Percentiles rank a stretch among this genome's conserved stretches.
Evolutionary conservation across 306 rosid species (phyloP).

Genomic region (Gynostemma pentaphyllum): DNA sequence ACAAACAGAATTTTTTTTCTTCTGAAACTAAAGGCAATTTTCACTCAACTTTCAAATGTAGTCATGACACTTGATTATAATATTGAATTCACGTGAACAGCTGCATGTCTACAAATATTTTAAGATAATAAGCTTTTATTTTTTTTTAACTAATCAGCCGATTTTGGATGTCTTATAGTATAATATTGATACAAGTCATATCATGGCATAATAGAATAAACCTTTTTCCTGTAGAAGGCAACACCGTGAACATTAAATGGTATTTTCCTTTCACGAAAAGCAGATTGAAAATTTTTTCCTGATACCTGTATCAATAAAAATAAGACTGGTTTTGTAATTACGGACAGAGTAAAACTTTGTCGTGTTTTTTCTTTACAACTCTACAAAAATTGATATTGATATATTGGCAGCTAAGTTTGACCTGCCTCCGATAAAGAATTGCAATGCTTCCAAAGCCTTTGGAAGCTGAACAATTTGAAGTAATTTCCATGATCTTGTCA

Average conservation of each 20-base stretch:
- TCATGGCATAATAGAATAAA: constrained; percentile 9
- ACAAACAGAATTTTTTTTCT: too few species aligned
- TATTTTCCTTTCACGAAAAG: constrained; percentile 84
- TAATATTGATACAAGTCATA: too few species aligned
- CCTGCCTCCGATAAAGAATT: constrained; percentile 96
- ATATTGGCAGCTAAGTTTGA: constrained; percentile 28
- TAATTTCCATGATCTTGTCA: constrained; percentile 70
- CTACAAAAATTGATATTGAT: not conserved
- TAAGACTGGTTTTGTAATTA: not conserved
- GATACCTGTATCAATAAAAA: constrained; percentile 42
- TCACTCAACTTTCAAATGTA: not conserved
- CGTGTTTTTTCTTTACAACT: not conserved
- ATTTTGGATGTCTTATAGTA: not conserved
- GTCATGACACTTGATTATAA: not conserved
- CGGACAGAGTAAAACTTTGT: not conserved
- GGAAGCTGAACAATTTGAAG: constrained; percentile 34
- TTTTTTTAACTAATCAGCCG: too few species aligned
- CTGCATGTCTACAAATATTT: not conserved
- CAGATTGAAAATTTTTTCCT: constrained; percentile 81
- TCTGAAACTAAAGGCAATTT: too few species aligned
- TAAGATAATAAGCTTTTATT: not conserved
- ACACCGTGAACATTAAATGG: constrained; percentile 88
- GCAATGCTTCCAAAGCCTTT: constrained; percentile 61
- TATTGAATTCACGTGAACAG: not conserved
- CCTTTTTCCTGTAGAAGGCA: constrained; percentile 93